Conservation (phyloP, 192 early-diverging fungal species). For the Mortierella hygrophila region DNA sequence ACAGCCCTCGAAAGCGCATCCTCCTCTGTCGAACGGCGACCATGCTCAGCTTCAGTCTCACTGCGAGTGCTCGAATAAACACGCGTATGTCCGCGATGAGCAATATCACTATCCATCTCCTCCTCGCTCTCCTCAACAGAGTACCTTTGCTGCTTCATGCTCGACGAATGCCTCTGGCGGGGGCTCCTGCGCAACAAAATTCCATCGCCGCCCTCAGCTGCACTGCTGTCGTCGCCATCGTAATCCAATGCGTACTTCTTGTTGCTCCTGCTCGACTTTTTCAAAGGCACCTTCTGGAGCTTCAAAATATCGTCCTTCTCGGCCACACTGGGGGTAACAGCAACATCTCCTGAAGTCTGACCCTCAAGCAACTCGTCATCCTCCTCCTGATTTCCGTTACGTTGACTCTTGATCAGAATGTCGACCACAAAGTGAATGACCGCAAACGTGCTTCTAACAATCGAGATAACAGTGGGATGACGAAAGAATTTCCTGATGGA, state of each 20-base stretch:
- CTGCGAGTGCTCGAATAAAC: constrained; percentile 32
- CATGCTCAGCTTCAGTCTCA: constrained; percentile 51
- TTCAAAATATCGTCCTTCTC: constrained; percentile 34
- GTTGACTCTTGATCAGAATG: constrained; percentile 58
- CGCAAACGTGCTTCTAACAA: constrained; percentile 47
- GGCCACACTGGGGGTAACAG: not conserved
- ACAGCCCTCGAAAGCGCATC: constrained; percentile 49
- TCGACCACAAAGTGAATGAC: constrained; percentile 58
- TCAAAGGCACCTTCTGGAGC: constrained; percentile 25
- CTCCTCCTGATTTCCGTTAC: constrained; percentile 57
- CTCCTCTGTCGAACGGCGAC: constrained; percentile 49
- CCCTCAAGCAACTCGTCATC: constrained; percentile 8
- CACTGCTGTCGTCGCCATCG: constrained; percentile 54
- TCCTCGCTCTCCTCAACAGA: constrained; percentile 14
- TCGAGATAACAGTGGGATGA: constrained; percentile 53
- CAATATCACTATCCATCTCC: not conserved
- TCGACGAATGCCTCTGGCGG: constrained; percentile 7
- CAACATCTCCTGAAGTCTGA: not conserved
- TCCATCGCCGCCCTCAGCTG: constrained; percentile 32
- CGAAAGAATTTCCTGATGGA: constrained; percentile 45
- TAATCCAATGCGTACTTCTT: constrained; percentile 29
- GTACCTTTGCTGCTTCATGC: constrained; percentile 9
- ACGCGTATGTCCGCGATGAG: not conserved
- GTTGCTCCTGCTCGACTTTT: constrained; percentile 13
- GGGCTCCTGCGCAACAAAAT: constrained; percentile 21